Percentiles rank a stretch among this genome's conserved stretches.
Conservation (phyloP, 805 yeast species). For the Lipomyces spencermartinsiae region DNA sequence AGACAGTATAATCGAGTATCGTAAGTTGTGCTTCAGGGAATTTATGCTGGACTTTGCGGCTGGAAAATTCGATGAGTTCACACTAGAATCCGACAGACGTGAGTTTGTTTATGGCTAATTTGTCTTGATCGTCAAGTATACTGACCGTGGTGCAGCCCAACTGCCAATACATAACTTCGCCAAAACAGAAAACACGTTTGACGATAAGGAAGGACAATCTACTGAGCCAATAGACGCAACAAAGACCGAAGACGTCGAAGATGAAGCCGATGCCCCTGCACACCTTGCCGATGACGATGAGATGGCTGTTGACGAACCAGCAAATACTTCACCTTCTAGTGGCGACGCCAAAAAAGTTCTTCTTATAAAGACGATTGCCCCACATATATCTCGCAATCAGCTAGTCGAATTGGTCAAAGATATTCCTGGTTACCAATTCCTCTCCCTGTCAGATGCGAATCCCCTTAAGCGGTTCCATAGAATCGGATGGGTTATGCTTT, state of each 20-base stretch:
- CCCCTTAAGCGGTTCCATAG: conserved; percentile 28
- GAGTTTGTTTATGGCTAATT: background rate
- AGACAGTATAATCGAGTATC: conserved; percentile 11
- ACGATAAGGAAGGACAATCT: background rate
- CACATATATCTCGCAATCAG: conserved; percentile 24
- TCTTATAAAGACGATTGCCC: conserved; percentile 35
- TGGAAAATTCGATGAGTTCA: conserved; percentile 33
- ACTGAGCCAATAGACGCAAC: background rate
- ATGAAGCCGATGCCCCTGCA: conserved; percentile 14
- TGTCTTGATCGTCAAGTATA: background rate
- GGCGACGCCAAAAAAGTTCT: conserved; percentile 22
- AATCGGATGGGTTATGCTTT: conserved; percentile 33
- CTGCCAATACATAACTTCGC: conserved; percentile 8
- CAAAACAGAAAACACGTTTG: background rate
- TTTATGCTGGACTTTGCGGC: conserved; percentile 29
- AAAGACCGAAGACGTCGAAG: conserved; percentile 13
- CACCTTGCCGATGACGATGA: conserved; percentile 9
- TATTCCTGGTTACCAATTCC: conserved; percentile 31
- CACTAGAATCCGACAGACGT: conserved; percentile 28
- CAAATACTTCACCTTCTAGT: background rate
- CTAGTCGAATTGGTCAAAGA: conserved; percentile 20
- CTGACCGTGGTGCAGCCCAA: conserved; percentile 16
- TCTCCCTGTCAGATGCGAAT: conserved; percentile 38
- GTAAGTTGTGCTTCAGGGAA: conserved; percentile 18
- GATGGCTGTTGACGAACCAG: background rate